phyloP scores from a whole-genome alignment of 176 grass and related monocot species.

The Zea mays region DNA sequence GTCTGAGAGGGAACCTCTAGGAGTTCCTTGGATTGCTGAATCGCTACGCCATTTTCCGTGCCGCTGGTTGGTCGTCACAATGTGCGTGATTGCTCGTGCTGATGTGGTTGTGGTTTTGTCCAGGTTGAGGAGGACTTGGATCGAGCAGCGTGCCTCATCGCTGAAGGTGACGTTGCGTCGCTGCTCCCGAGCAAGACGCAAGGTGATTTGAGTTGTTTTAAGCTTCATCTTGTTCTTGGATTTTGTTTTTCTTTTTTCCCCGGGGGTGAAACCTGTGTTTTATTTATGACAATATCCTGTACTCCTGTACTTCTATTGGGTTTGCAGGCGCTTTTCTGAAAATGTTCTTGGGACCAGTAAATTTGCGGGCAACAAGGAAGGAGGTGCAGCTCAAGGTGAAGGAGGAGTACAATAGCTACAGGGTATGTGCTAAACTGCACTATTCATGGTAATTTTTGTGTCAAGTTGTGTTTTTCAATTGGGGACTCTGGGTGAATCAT shows the following conservation, averaged over 20 bases:
- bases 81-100: slow-evolving; percentile 18
- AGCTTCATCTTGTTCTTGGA: slow-evolving; percentile 18
- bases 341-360: slow-evolving; percentile 87
- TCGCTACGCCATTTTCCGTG: neutral
- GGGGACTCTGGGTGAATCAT: neutral
- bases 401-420: slow-evolving; percentile 96
- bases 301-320: neutral
- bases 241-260: neutral
- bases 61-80: slow-evolving; percentile 9
- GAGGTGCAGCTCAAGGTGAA: slow-evolving; percentile 98
- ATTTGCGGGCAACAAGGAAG: slow-evolving; percentile 80
- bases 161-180: slow-evolving; percentile 64
- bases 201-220: slow-evolving; percentile 46
- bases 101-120: slow-evolving; percentile 25
- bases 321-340: slow-evolving; percentile 70
- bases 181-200: slow-evolving; percentile 71
- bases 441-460: slow-evolving; percentile 8
- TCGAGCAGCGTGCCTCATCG: slow-evolving; percentile 67
- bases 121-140: slow-evolving; percentile 92
- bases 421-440: slow-evolving; percentile 54
- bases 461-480: slow-evolving; percentile 13
- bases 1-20: neutral
- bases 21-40: neutral
- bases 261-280: neutral
- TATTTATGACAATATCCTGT: neutral